Evolutionary conservation across 352 stramenopile species (phyloP), one percentile per base, ranked within the genome.

Genomic region (Pythium apleroticum): DNA sequence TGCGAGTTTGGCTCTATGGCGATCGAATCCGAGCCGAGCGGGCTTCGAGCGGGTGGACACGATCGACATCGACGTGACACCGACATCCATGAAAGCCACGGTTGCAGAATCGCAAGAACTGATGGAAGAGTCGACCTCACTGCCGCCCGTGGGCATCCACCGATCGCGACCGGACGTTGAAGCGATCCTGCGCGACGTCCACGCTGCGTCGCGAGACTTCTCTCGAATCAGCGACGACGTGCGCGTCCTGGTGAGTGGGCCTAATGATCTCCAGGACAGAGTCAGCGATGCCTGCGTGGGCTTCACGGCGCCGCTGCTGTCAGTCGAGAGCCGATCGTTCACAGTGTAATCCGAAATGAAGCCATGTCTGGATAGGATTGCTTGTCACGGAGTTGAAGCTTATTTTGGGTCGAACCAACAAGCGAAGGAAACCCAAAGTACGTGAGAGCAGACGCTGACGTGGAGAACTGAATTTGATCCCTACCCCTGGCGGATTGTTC

Each of bases 291-390:
- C 39, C 19, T 45, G 57, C n/a, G 45, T 20, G 0, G 28, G 35
- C 20, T 71, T 63, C 31, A 48, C 22, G n/a, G 43, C 65, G 17
- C 65, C 56, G 7, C 14, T 66, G 3, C 6, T 71, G 33, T 53
- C 65, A 1, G 65, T 71, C 7, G 65, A 71, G 35, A 63, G 65
- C 50, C 65, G 65, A 46, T 71, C 65, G 41, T 71, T 71, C 35
- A 57, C 57, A n/a, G 33, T 71, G 45, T 56, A 56, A n/a, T n/a
- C n/a, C n/a, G 30, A 20, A 62, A 28, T 62, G 56, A 52, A 53
- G 56, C 56, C 39, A 62, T 57, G 17, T 39, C 17, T 41, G n/a
- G 33, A 37, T 22, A 24, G 20, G 35, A 60, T 22, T 39, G 25
- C 49, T 39, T 39, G 25, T 12, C 49, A 56, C 43, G 7, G 20